phyloP scores from a whole-genome alignment of 495 filamentous ascomycete species.

The Podospora australis region DNA sequence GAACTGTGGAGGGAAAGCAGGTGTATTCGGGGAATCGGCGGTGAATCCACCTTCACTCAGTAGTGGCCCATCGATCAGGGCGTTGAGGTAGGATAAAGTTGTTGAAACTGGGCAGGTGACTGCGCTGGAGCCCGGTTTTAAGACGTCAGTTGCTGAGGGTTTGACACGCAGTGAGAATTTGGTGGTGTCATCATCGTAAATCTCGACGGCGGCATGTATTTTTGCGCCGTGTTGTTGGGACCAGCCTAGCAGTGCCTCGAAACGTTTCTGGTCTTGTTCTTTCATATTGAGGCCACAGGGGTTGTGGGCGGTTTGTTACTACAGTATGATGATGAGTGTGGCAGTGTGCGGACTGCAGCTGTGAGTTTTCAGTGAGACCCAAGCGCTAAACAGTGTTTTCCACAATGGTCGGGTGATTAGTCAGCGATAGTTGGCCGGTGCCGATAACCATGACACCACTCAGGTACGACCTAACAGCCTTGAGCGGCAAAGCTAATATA shows the following conservation, averaged over 20 bases:
- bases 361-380: not conserved
- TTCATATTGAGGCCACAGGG: conserved; percentile 23
- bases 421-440: not conserved
- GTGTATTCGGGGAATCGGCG: not conserved
- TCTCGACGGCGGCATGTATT: conserved; percentile 37
- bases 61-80: conserved; percentile 27
- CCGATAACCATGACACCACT: too few relatives aligned
- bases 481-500: too few relatives aligned
- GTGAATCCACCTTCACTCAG: not conserved
- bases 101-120: conserved; percentile 32
- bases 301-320: not conserved
- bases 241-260: conserved; percentile 27
- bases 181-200: conserved; percentile 38
- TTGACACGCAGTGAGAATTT: conserved; percentile 40
- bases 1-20: conserved; percentile 34
- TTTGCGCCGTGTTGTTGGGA: conserved; percentile 28
- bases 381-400: not conserved
- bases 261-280: conserved; percentile 12
- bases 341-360: not conserved
- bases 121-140: conserved; percentile 25
- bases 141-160: conserved; percentile 8
- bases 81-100: conserved; percentile 42
- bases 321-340: not conserved
- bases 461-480: too few relatives aligned
- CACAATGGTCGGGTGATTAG: not conserved